These are phyloP conservation scores for Tagetes erecta DNA, from an alignment of 129 eudicot species.

Conservation along the genomic window DNA sequence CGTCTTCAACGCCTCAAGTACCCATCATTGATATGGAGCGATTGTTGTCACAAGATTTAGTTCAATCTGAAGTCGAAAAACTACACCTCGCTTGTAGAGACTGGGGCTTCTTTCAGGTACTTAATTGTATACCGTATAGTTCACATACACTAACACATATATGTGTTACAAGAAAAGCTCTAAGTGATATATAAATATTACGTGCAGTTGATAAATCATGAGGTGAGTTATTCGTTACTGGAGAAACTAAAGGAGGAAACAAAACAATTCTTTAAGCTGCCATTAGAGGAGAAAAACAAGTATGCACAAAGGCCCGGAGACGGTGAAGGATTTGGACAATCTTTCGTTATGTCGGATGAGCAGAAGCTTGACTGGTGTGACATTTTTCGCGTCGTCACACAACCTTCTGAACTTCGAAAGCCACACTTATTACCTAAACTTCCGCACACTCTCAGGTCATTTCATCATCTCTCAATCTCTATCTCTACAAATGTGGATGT, in stretches of 20 bases:
- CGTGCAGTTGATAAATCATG: conserved; percentile 1
- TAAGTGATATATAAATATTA: background rate
- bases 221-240: background rate
- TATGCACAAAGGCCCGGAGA: background rate
- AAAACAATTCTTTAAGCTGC: conserved; percentile 2
- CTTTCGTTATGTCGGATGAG: background rate
- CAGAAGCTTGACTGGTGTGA: conserved; percentile 12
- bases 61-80: background rate
- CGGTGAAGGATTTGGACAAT: conserved; percentile 4
- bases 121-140: background rate
- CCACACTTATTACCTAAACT: conserved; percentile 4
- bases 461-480: background rate
- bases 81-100: conserved; percentile 18
- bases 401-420: conserved; percentile 2
- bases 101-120: conserved; percentile 21
- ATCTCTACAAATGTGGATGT: no score
- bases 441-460: background rate
- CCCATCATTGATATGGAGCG: conserved; percentile 14
- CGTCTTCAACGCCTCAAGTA: background rate
- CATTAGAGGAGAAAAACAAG: conserved; percentile 5
- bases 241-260: background rate
- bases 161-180: no score
- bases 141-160: background rate
- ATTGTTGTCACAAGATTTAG: background rate
- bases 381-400: background rate